Conservation (phyloP, 768 basidiomycete genomes). For the Hydnum rufescens region DNA sequence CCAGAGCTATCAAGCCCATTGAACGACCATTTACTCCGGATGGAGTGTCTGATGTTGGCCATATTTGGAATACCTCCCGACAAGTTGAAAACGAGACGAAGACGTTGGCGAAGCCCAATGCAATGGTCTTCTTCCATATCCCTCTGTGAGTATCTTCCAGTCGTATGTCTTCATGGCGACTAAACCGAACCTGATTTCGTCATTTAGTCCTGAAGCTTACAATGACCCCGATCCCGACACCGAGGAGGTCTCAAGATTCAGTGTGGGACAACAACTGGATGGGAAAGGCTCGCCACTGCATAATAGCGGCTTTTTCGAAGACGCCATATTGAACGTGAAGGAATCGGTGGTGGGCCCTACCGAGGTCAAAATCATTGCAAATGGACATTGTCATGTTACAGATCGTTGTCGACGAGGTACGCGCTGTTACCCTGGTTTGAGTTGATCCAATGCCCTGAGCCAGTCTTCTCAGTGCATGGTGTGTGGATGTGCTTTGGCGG, state of each 20-base stretch:
- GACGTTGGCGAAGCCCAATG: constrained; percentile 79
- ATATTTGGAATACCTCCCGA: constrained; percentile 27
- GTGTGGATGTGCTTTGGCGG: constrained; percentile 88
- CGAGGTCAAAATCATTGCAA: constrained; percentile 68
- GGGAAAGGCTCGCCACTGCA: constrained; percentile 38
- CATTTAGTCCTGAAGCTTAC: constrained; percentile 52
- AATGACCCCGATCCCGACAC: constrained; percentile 42
- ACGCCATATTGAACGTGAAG: constrained; percentile 49
- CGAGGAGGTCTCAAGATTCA: constrained; percentile 24
- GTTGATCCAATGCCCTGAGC: neutral
- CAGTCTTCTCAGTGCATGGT: constrained; percentile 22
- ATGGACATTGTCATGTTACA: constrained; percentile 82
- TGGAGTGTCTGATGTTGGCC: constrained; percentile 44
- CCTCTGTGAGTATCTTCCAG: constrained; percentile 77
- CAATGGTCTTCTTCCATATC: constrained; percentile 95
- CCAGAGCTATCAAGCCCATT: constrained; percentile 47
- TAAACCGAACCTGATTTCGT: neutral
- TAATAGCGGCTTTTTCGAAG: constrained; percentile 69
- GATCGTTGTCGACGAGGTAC: constrained; percentile 66
- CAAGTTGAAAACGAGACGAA: constrained; percentile 26
- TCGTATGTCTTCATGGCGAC: constrained; percentile 5
- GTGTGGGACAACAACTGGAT: constrained; percentile 51
- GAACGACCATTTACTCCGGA: constrained; percentile 73
- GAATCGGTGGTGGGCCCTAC: constrained; percentile 45
- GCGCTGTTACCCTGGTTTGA: neutral